phyloP scores from a whole-genome alignment of 257 asterid genomes.

The Penstemon barbatus region DNA sequence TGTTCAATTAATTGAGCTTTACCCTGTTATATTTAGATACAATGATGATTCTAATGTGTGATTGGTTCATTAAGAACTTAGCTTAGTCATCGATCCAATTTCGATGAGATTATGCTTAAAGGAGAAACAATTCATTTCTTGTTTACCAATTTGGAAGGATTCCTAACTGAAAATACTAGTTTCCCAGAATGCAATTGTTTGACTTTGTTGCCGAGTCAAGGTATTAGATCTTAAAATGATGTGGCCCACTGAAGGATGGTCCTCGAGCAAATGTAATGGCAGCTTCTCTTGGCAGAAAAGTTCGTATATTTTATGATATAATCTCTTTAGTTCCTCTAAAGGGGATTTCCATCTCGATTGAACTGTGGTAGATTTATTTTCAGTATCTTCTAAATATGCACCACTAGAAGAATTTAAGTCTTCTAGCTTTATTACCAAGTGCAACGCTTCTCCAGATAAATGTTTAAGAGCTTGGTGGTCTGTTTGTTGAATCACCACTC shows the following conservation, averaged over 20 bases:
- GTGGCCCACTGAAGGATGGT: neutral
- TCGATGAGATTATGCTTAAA: neutral
- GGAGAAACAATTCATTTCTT: neutral
- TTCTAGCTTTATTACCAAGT: neutral
- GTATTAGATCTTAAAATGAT: neutral
- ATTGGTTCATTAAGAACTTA: neutral
- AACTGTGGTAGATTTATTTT: neutral
- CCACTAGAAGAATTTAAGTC: neutral
- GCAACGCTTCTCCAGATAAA: neutral
- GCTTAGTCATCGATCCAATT: neutral
- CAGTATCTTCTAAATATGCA: neutral
- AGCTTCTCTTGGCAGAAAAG: neutral
- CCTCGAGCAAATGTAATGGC: neutral
- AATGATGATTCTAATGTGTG: neutral
- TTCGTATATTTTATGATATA: neutral
- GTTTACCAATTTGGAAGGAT: conserved; percentile 1
- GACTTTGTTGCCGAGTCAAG: neutral
- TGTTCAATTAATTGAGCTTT: conserved; percentile 6
- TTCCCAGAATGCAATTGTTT: neutral
- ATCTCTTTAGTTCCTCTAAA: neutral
- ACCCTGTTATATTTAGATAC: neutral
- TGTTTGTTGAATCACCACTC: neutral
- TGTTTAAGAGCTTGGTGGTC: neutral
- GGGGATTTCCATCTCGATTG: neutral
- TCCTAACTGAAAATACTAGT: conserved; percentile 3